Conservation (phyloP, 768 basidiomycete species). For the Amanita fuliginea region DNA sequence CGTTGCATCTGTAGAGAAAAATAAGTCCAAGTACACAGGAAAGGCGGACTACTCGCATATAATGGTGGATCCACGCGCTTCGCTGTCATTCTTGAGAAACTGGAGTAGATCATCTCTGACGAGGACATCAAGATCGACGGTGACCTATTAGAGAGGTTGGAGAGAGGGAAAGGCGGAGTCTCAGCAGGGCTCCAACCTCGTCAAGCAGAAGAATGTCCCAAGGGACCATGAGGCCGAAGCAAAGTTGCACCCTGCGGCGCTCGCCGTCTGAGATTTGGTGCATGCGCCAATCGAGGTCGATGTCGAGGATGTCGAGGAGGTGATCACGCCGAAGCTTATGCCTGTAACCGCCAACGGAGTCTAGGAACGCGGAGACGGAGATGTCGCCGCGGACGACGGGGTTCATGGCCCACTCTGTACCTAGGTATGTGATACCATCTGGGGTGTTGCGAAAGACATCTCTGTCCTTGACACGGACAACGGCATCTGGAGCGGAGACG, state of each 20-base stretch:
- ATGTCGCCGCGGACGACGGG: conserved; percentile 94
- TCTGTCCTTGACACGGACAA: conserved; percentile 60
- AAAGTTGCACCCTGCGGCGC: conserved; percentile 82
- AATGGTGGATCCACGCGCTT: conserved; percentile 73
- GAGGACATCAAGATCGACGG: conserved; percentile 93
- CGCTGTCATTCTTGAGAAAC: conserved; percentile 79
- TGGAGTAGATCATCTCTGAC: conserved; percentile 85
- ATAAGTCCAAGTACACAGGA: background rate
- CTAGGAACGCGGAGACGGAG: conserved; percentile 85
- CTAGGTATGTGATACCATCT: conserved; percentile 73
- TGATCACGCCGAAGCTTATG: conserved; percentile 81
- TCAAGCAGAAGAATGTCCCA: conserved; percentile 93
- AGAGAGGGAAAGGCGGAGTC: conserved; percentile 2
- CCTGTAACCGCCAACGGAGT: conserved; percentile 93
- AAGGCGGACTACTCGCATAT: conserved; percentile 45
- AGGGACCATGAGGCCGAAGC: conserved; percentile 89
- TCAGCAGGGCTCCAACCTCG: conserved; percentile 47
- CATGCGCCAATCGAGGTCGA: conserved; percentile 96
- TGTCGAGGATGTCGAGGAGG: conserved; percentile 84
- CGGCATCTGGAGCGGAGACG: conserved; percentile 37
- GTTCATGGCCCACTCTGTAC: conserved; percentile 98
- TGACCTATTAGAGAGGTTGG: conserved; percentile 45
- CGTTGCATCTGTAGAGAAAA: conserved; percentile 60
- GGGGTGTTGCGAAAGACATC: conserved; percentile 91
- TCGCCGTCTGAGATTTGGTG: conserved; percentile 95